phyloP scores from a whole-genome alignment of 1,284 basidiomycete genomes.

The Malassezia yamatoensis region DNA sequence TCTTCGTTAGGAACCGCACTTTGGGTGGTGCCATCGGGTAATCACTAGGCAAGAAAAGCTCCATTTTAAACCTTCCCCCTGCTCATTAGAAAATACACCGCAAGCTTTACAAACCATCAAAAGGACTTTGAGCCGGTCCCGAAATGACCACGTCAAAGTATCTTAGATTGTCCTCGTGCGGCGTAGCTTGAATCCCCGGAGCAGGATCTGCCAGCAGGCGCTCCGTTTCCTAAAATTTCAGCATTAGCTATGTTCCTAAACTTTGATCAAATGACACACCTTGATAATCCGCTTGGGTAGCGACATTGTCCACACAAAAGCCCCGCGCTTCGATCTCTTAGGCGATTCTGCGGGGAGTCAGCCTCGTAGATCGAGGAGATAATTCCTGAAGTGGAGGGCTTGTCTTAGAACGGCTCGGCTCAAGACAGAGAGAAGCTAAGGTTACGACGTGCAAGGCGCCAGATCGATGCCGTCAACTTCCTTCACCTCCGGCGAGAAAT shows the following conservation, averaged over 20 bases:
- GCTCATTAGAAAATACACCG: not conserved
- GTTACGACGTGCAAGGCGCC: not conserved
- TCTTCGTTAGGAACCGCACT: constrained; percentile 95
- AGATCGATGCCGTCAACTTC: constrained; percentile 31
- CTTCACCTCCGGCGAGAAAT: constrained; percentile 41
- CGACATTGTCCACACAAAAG: constrained; percentile 19
- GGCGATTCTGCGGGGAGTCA: not conserved
- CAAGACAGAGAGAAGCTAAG: too few relatives aligned
- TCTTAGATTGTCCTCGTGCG: constrained; percentile 92
- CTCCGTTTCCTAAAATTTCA: constrained; percentile 71
- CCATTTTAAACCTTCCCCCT: constrained; percentile 76
- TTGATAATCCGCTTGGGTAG: constrained; percentile 48
- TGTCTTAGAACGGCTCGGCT: not conserved
- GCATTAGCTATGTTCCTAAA: too few relatives aligned
- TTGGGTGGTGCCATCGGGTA: constrained; percentile 99
- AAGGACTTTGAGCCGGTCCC: constrained; percentile 86
- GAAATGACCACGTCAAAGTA: constrained; percentile 98
- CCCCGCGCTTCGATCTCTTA: not conserved
- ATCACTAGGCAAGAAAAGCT: constrained; percentile 94
- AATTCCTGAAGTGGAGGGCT: not conserved
- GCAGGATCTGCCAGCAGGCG: constrained; percentile 88
- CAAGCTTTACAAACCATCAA: constrained; percentile 53
- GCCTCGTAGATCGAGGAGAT: too few relatives aligned
- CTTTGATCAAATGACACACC: constrained; percentile 60
- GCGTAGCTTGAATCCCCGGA: constrained; percentile 81